Conservation (phyloP, 225 moss, liverwort and hornwort genomes). For the Anthoceros angustus region DNA sequence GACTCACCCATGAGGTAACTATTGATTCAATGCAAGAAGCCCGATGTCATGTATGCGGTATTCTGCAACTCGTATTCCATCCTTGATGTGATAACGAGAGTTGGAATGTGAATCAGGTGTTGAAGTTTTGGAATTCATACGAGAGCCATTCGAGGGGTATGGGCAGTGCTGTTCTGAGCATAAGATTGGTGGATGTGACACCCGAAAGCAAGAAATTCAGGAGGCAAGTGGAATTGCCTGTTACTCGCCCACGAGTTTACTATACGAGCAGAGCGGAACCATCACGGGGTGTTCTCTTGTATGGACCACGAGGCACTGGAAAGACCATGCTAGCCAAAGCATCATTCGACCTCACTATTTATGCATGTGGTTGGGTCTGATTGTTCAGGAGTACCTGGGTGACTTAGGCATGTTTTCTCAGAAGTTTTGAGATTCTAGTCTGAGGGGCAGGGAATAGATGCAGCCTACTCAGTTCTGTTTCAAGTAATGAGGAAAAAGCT, state of each 20-base stretch:
- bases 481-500: neutral
- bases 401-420: conserved; percentile 28
- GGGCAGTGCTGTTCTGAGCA: conserved; percentile 11
- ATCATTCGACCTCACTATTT: conserved; percentile 84
- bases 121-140: neutral
- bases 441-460: too few relatives aligned
- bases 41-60: conserved; percentile 51
- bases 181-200: conserved; percentile 96
- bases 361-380: conserved; percentile 95
- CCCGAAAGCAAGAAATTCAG: conserved; percentile 91
- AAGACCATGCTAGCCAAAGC: conserved; percentile 99
- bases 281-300: conserved; percentile 74
- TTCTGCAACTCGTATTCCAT: too few relatives aligned
- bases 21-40: conserved; percentile 90
- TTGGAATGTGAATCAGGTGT: neutral
- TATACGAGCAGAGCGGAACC: conserved; percentile 95
- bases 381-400: conserved; percentile 93
- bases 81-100: conserved; percentile 18
- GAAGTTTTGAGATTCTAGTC: too few relatives aligned
- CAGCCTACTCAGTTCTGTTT: neutral
- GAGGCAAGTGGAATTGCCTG: conserved; percentile 91
- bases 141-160: neutral
- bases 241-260: conserved; percentile 83
- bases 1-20: conserved; percentile 2
- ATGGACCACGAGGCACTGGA: conserved; percentile 91